Percentiles rank a stretch among this genome's conserved stretches.
These are phyloP conservation scores for Meira nashicola DNA, from an alignment of 1,284 basidiomycete species.

Conservation along the genomic window DNA sequence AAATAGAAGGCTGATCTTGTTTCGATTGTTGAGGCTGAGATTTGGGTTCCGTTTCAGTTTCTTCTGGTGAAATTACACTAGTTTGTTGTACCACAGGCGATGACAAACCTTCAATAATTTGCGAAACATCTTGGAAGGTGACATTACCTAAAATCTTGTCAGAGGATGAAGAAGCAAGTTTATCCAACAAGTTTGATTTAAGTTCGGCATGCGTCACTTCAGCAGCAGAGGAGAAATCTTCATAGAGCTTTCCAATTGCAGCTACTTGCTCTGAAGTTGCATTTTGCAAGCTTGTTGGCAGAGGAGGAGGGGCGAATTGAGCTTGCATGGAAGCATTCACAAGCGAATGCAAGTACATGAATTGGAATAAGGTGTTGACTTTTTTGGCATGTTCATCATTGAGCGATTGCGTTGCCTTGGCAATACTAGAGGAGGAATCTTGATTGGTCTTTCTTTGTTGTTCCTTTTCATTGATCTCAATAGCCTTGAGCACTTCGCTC, in stretches of 20 bases:
- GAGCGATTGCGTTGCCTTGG: background rate
- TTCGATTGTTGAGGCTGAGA: too few relatives aligned
- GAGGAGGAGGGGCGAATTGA: constrained; percentile 1
- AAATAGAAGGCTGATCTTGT: background rate
- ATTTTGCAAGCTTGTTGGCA: background rate
- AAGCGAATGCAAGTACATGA: constrained; percentile 1
- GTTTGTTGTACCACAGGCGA: background rate
- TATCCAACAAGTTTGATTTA: background rate
- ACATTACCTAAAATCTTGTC: constrained; percentile 2
- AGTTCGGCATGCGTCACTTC: background rate
- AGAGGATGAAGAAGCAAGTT: background rate
- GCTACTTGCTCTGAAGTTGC: constrained; percentile 5
- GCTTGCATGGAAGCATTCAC: background rate
- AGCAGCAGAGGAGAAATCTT: background rate
- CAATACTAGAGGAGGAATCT: background rate
- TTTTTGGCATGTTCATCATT: background rate
- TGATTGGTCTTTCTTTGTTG: background rate
- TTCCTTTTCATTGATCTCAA: constrained; percentile 6
- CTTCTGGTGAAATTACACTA: background rate
- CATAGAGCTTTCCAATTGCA: constrained; percentile 7
- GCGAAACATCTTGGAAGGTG: background rate
- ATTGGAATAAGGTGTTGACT: background rate
- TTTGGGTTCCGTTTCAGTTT: background rate
- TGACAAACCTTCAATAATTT: background rate
- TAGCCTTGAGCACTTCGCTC: constrained; percentile 2